A percentile compares a stretch with the other conserved stretches of the same genome.
These are phyloP conservation scores for Yamadazyma taylorii DNA, from an alignment of 1,139 yeast genomes.

Conservation along the genomic window DNA sequence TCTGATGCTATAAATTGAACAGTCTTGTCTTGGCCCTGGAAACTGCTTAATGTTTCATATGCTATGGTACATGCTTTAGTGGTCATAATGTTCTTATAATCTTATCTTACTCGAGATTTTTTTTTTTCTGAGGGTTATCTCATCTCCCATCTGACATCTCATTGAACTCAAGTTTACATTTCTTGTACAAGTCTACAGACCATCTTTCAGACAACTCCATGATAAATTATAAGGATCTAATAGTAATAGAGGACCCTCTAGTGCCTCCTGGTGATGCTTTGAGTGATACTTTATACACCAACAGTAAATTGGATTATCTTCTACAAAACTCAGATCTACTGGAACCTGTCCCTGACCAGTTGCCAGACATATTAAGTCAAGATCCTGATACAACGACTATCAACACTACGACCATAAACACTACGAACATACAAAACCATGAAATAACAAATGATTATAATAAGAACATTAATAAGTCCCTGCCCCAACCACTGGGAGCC, in stretches of 20 bases:
- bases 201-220: constrained; percentile 4
- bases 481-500: too few species aligned
- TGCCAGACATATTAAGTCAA: too few species aligned
- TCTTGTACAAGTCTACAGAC: too few species aligned
- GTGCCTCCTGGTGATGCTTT: constrained; percentile 34
- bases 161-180: too few species aligned
- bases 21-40: constrained; percentile 7
- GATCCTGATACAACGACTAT: too few species aligned
- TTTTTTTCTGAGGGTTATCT: constrained; percentile 12
- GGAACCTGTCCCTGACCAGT: too few species aligned
- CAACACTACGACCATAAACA: too few species aligned
- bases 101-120: background rate
- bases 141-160: constrained; percentile 1
- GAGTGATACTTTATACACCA: constrained; percentile 35
- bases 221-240: constrained; percentile 13
- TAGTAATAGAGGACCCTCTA: constrained; percentile 17
- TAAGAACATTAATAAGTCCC: constrained; percentile 1
- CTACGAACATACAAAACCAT: too few species aligned
- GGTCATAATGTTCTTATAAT: background rate
- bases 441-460: background rate
- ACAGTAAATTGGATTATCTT: constrained; percentile 26
- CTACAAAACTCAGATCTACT: constrained; percentile 7
- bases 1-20: constrained; percentile 8
- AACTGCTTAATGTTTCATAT: constrained; percentile 8
- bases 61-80: constrained; percentile 7